Base-by-base conservation (phyloP, 495 filamentous ascomycete genomes). In the Penicillium goetzii region DNA sequence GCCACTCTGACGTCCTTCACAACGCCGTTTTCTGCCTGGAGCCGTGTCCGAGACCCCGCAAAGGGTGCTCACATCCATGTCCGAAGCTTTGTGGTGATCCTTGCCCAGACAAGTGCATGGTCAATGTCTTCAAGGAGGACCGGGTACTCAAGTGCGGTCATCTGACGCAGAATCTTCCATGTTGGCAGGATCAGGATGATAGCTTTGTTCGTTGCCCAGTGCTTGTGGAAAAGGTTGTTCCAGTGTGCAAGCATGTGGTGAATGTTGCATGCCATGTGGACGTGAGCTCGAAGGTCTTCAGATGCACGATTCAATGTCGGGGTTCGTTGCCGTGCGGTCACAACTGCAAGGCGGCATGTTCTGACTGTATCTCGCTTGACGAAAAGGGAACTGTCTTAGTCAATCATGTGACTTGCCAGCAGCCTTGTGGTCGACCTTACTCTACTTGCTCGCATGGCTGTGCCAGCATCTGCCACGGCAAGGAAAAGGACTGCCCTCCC, bases 1-100 rank as follows among this genome's bases (percentile, higher is more conserved):
- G 91, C 64, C 92, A 96, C 75, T 87, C 90, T 0, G 72, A 85
- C 5, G 32, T 79, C 2, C 74, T 93, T 11, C 91, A 94, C 66
- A 72, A 85, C 14, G 84, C 83, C 5, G 82, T 89, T 21, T 71
- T 72, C 21, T 95, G 91, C 64, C 72, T 83, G 21, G 83, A 91
- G 68, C 74, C 75, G 2, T 93, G 90, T 41, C 81, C 74, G 6
- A 75, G 87, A n/a, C 71, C 77, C 0, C 83, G 79, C 41, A 74
- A 72, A 38, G 79, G 82, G 10, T 93, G 91, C 59, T 68, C 76
- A 4, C 90, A 93, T 67, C 33, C 77, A 14, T 93, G 91, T 62
- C 85, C 78, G 0, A 81, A 76, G 58, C 52, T 59, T 4, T 94
- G 91, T 59, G 89, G 89, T 5, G 81, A 89, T 17, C 51, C 60